Evolutionary conservation across 805 yeast genomes (phyloP), one percentile per base, ranked within the genome.

Genomic region (Wickerhamomyces subpelliculosus): DNA sequence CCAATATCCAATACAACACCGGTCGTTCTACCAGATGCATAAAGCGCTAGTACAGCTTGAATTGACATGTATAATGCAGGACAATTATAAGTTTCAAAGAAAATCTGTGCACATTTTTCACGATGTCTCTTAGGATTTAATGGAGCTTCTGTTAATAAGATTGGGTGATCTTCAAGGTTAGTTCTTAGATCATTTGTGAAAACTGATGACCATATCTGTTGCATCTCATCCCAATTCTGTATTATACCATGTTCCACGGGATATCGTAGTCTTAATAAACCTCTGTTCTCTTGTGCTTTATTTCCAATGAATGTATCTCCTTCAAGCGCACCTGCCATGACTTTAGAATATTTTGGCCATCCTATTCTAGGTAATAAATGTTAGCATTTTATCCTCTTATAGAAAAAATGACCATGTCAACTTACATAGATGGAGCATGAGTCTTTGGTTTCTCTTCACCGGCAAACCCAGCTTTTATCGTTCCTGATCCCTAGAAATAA

Each of bases 11-110:
- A 54, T 3, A 86, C 95, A 27, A 86, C 73, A 1, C 97, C 97
- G 0, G 95, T 88, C 8, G 97, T 89, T 47, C 86, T 65, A 0
- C 97, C 97, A 5, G 85, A 73, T 0, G 97, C 88, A 61, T 90
- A 89, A 28, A 89, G 63, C 4, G 96, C 72, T 28, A 89, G 64
- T 10, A 88, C 88, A 0, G 95, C 90, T 47, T 90, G 97, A 52
- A 86, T 87, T 17, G 96, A 95, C 30, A 90, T 89, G 52, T 90
- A 89, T 6, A 89, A 87, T 3, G 96, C 96, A 20, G 89, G 87
- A 60, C 86, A 83, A 42, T 78, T 76, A 61, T 87, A 89, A 52
- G 81, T 81, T 57, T 89, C 97, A 64, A 87, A 86, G 84, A 89
- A 82, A 11, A 85, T 83, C 48, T 85, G 87, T 52, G 90, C 86